Base-by-base conservation (phyloP, 2,329 filamentous ascomycete genomes). In the Coniochaeta ligniaria region DNA sequence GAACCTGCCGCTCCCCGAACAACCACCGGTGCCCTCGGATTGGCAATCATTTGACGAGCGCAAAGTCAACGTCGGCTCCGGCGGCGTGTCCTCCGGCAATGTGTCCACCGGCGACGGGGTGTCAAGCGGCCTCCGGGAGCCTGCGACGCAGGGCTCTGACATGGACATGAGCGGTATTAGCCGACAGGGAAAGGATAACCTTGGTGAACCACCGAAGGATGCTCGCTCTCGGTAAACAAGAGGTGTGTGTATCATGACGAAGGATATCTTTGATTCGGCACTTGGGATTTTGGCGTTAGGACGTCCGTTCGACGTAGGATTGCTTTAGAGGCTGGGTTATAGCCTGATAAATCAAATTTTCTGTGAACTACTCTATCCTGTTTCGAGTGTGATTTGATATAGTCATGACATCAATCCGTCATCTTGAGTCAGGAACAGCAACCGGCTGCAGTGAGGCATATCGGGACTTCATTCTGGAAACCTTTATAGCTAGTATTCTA, bases 1-100 rank as follows among this genome's bases (percentile, higher is more conserved):
- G 73, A 91, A 92, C 75, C 86, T 96, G 35, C 89, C 90, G 58
- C 84, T 93, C 58, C 91, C 91, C 20, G 90, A 94, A 2, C 81
- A 93, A 66, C 91, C 91, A 24, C 89, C 90, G 1, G 77, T 75
- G n/a, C 76, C 85, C n/a, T 89, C 89, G 6, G 90, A 95, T 79
- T 92, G 86, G 82, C 86, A 93, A 72, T 91, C 88, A 0, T 79
- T 83, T 58, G 89, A 94, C 68, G 80, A 80, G 35, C 77, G 83
- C 63, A 90, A 77, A 60, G 86, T 90, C 70, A 89, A 91, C 70
- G 85, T 90, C 56, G 88, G 88, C 64, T 84, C 86, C 38, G 88
- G 88, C 22, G 74, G 80, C 59, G 66, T 80, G 1, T 69, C 74
- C 22, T 72, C 82, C 65, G 81, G 77, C 59, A 79, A 82, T 63